phyloP scores from a whole-genome alignment of 148 eudicot genomes.

The Arbutus unedo region DNA sequence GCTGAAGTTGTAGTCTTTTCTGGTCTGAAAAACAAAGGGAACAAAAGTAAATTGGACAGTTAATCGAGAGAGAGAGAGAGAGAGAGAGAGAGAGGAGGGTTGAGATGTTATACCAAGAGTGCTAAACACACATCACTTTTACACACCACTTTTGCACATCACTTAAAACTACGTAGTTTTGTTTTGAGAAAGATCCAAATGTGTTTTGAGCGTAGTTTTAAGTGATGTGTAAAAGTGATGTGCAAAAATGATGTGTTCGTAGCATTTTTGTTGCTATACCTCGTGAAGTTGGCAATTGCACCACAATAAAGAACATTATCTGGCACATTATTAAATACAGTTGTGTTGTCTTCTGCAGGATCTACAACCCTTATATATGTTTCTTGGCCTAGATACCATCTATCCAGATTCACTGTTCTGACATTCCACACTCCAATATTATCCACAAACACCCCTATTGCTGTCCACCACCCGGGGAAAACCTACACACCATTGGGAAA shows the following conservation, averaged over 20 bases:
- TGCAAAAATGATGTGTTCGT: too few species aligned
- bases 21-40: neutral
- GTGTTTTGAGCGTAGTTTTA: too few species aligned
- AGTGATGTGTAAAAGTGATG: too few species aligned
- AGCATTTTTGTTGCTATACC: constrained; percentile 34
- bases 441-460: constrained; percentile 67
- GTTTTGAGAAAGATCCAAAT: too few species aligned
- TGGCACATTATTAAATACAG: constrained; percentile 45
- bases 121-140: too few species aligned
- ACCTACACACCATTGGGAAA: constrained; percentile 38
- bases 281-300: constrained; percentile 44
- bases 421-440: constrained; percentile 95
- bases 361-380: constrained; percentile 75
- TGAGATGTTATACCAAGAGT: too few species aligned
- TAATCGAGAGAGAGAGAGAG: neutral
- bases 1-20: neutral
- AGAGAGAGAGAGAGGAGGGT: neutral
- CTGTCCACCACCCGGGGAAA: constrained; percentile 87
- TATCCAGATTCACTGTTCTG: constrained; percentile 75
- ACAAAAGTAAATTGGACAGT: neutral
- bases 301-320: constrained; percentile 78
- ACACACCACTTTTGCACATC: too few species aligned
- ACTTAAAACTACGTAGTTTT: too few species aligned
- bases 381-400: constrained; percentile 96
- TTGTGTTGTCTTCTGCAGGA: constrained; percentile 47